Conservation (phyloP, 2,329 filamentous ascomycete genomes). For the Alternaria arbusti region DNA sequence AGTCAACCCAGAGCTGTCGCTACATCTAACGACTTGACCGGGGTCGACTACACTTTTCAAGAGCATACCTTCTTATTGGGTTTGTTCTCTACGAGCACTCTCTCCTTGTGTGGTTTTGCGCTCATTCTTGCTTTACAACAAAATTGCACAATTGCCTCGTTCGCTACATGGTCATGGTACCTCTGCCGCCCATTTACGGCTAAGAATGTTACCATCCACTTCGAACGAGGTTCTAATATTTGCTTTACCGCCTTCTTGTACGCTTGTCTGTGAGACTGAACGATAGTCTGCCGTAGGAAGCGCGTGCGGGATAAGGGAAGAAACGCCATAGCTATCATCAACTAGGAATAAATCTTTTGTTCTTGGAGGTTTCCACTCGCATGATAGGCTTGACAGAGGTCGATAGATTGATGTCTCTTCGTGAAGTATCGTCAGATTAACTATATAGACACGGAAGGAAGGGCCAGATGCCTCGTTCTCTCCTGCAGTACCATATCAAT, state of each 20-base stretch:
- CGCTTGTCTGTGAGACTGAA: neutral
- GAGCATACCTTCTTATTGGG: neutral
- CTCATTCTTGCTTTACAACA: neutral
- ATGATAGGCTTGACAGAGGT: neutral
- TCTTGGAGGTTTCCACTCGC: neutral
- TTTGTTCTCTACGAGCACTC: neutral
- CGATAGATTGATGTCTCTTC: neutral
- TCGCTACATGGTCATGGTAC: neutral
- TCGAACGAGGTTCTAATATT: neutral
- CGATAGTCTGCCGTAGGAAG: neutral
- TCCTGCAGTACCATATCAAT: neutral
- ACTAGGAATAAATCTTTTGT: neutral
- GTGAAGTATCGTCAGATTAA: neutral
- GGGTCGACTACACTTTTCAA: neutral
- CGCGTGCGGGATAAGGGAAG: neutral
- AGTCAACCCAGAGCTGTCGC: constrained; percentile 6
- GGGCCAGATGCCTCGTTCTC: neutral
- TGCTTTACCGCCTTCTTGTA: neutral
- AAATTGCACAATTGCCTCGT: neutral
- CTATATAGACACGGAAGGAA: neutral
- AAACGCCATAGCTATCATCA: neutral
- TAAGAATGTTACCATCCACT: neutral
- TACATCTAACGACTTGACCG: constrained; percentile 1
- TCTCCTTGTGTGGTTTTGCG: neutral
- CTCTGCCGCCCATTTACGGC: neutral